Evolutionary conservation across 495 filamentous ascomycete species (phyloP).

Genomic region (Cercophora scortea): DNA sequence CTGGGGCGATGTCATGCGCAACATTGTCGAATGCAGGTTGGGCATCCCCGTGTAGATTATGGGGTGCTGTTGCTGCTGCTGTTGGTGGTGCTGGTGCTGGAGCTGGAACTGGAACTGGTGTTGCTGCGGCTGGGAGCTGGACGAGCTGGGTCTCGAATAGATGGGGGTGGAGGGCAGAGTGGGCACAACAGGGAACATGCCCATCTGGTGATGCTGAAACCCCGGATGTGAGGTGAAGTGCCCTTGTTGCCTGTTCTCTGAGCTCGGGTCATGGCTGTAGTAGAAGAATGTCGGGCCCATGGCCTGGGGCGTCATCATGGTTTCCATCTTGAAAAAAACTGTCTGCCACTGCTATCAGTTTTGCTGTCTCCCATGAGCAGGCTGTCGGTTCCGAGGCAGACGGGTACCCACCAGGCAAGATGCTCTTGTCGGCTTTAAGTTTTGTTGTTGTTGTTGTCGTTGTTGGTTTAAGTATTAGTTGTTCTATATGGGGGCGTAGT

Average conservation of each 20-base stretch:
- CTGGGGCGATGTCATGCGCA: slow-evolving; percentile 72
- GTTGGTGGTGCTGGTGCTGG: no score
- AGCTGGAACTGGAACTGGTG: slow-evolving; percentile 14
- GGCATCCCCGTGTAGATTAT: slow-evolving; percentile 47
- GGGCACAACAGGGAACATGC: slow-evolving; percentile 44
- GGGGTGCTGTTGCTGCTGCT: slow-evolving; percentile 9
- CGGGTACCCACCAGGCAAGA: slow-evolving; percentile 19
- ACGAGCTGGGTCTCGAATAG: slow-evolving; percentile 67
- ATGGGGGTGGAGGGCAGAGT: slow-evolving; percentile 57
- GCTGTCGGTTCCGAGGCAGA: neutral
- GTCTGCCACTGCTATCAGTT: slow-evolving; percentile 16
- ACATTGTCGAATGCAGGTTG: slow-evolving; percentile 52
- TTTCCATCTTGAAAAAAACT: slow-evolving; percentile 30
- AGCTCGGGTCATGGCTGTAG: slow-evolving; percentile 72
- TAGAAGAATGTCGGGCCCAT: slow-evolving; percentile 87
- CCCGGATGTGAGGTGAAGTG: slow-evolving; percentile 63
- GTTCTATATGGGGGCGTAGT: slow-evolving; percentile 20
- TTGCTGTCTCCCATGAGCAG: neutral
- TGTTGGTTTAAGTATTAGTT: slow-evolving; percentile 36
- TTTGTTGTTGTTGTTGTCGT: slow-evolving; percentile 1
- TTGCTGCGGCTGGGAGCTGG: slow-evolving; percentile 51
- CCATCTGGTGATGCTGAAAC: slow-evolving; percentile 26
- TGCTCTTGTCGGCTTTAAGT: slow-evolving; percentile 1
- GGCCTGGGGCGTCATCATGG: slow-evolving; percentile 41
- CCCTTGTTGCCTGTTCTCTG: slow-evolving; percentile 70